phyloP scores from a whole-genome alignment of 2,329 filamentous ascomycete species.

The Neurospora crassa region DNA sequence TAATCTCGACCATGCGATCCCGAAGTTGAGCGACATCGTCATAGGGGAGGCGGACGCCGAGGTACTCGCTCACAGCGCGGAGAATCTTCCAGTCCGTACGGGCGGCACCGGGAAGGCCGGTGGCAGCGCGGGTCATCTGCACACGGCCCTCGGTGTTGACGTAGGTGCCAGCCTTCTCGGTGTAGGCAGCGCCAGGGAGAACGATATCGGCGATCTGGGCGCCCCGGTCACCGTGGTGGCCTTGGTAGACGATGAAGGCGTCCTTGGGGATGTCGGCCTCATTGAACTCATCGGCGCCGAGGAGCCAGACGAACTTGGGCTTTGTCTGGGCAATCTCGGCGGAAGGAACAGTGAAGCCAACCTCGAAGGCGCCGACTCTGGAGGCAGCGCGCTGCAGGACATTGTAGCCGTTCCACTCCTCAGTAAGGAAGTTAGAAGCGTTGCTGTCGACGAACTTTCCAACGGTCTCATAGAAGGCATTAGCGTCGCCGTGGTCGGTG shows the following conservation, averaged over 20 bases:
- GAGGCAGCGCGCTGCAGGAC: slow-evolving; percentile 90
- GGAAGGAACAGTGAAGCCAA: slow-evolving; percentile 87
- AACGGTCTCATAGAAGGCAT: slow-evolving; percentile 86
- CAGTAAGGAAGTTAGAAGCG: slow-evolving; percentile 73
- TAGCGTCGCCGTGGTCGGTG: slow-evolving; percentile 82
- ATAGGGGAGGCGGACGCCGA: slow-evolving; percentile 79
- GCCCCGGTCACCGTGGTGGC: slow-evolving; percentile 90
- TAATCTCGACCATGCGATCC: slow-evolving; percentile 92
- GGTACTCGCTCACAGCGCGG: slow-evolving; percentile 82
- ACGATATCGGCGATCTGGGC: slow-evolving; percentile 90
- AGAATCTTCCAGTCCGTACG: slow-evolving; percentile 99
- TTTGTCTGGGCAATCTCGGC: slow-evolving; percentile 70
- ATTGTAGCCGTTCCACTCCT: slow-evolving; percentile 97
- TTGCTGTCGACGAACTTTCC: slow-evolving; percentile 91
- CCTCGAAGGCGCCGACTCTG: slow-evolving; percentile 85
- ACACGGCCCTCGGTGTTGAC: slow-evolving; percentile 97
- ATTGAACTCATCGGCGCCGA: slow-evolving; percentile 86
- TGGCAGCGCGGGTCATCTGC: slow-evolving; percentile 86
- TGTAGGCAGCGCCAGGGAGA: slow-evolving; percentile 90
- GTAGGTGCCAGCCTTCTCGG: slow-evolving; percentile 92
- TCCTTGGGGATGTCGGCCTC: slow-evolving; percentile 86
- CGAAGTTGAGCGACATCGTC: slow-evolving; percentile 84
- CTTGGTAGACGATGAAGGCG: slow-evolving; percentile 95
- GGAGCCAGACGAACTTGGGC: slow-evolving; percentile 93
- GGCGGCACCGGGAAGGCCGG: slow-evolving; percentile 77